phyloP scores from a whole-genome alignment of 73 alveolate species.

The Paramecium bursaria region DNA sequence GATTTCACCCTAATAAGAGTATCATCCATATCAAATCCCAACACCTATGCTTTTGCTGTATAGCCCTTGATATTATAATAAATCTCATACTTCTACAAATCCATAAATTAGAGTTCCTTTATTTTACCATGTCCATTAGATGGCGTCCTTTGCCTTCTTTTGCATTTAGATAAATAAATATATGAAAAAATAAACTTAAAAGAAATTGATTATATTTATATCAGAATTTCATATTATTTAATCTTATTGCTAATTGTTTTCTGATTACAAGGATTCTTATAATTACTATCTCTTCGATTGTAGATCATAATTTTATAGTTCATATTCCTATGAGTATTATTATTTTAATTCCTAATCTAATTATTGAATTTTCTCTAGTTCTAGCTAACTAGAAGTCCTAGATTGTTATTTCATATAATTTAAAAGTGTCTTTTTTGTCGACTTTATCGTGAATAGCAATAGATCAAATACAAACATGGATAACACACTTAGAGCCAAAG shows the following conservation, averaged over 20 bases:
- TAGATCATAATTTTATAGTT: constrained; percentile 10
- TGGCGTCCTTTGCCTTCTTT: too few species aligned
- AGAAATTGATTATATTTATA: too few species aligned
- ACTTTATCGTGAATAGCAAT: constrained; percentile 22
- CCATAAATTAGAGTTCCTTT: constrained; percentile 44
- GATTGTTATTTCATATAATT: constrained; percentile 39
- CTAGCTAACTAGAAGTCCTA: background rate
- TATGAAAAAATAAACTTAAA: too few species aligned
- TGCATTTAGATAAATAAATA: too few species aligned
- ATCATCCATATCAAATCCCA: constrained; percentile 86
- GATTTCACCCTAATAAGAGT: constrained; percentile 84
- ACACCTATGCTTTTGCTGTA: constrained; percentile 36
- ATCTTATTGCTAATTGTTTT: too few species aligned
- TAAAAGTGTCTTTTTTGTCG: constrained; percentile 11
- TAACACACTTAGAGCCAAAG: constrained; percentile 16
- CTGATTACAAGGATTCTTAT: too few species aligned
- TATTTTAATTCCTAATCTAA: constrained; percentile 11
- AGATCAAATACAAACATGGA: constrained; percentile 50
- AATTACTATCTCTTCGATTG: too few species aligned
- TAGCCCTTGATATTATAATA: background rate
- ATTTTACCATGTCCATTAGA: constrained; percentile 49
- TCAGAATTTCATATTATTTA: too few species aligned
- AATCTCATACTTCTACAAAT: background rate
- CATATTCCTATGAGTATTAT: background rate
- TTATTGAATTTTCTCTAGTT: background rate